These are phyloP conservation scores for Nicotiana tomentosiformis DNA, from an alignment of 257 asterid species.

Conservation along the genomic window DNA sequence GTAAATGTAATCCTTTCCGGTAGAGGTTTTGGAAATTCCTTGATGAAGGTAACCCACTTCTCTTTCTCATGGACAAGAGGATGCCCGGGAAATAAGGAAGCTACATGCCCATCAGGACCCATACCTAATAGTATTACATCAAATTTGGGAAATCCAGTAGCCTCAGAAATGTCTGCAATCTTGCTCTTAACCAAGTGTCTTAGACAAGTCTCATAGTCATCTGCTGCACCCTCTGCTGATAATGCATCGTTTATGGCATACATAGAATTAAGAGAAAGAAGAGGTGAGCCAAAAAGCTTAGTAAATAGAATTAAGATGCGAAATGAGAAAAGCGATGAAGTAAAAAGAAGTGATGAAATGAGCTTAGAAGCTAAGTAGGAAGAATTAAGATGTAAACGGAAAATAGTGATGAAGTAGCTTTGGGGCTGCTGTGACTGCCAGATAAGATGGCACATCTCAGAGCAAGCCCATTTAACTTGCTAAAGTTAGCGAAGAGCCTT, in stretches of 20 bases:
- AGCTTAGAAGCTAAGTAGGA: too few relatives aligned
- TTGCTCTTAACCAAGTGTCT: slow-evolving; percentile 58
- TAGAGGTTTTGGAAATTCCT: slow-evolving; percentile 93
- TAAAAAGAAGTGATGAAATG: not conserved
- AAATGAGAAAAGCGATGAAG: not conserved
- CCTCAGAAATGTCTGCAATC: slow-evolving; percentile 42
- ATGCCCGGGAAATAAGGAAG: slow-evolving; percentile 87
- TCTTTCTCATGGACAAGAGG: slow-evolving; percentile 60
- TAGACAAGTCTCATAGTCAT: slow-evolving; percentile 75
- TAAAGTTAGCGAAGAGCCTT: not conserved
- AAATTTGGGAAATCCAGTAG: slow-evolving; percentile 68
- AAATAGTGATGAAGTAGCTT: not conserved
- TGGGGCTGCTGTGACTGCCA: not conserved
- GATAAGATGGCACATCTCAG: not conserved
- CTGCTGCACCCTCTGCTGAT: slow-evolving; percentile 88
- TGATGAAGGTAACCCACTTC: slow-evolving; percentile 81
- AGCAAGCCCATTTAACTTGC: not conserved
- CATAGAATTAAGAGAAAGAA: slow-evolving; percentile 25
- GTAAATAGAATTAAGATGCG: not conserved
- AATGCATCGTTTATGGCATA: slow-evolving; percentile 79
- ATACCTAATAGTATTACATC: slow-evolving; percentile 89
- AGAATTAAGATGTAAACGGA: not conserved
- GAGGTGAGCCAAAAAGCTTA: not conserved
- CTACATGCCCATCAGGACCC: slow-evolving; percentile 97
- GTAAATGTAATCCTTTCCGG: slow-evolving; percentile 86